phyloP scores from a whole-genome alignment of 768 basidiomycete species.

The Chlorophyllum brunneum region DNA sequence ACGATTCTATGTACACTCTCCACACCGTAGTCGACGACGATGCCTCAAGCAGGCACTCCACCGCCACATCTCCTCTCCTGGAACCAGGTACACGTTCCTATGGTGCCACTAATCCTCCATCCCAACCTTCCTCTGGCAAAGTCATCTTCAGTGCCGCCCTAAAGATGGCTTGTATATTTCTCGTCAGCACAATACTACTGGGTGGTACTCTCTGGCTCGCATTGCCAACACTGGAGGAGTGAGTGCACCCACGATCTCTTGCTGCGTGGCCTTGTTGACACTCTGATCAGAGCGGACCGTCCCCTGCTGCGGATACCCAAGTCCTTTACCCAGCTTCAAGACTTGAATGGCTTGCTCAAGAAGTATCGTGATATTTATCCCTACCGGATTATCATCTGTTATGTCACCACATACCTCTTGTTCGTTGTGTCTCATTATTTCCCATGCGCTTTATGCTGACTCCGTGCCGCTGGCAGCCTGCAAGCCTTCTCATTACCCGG shows the following conservation, averaged over 20 bases:
- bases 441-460: background rate
- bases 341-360: slow-evolving; percentile 79
- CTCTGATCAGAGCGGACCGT: slow-evolving; percentile 59
- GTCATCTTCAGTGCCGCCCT: slow-evolving; percentile 77
- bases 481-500: slow-evolving; percentile 97
- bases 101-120: slow-evolving; percentile 45
- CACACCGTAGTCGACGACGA: slow-evolving; percentile 43
- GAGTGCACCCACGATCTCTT: slow-evolving; percentile 26
- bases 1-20: slow-evolving; percentile 56
- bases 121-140: slow-evolving; percentile 41
- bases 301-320: slow-evolving; percentile 78
- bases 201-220: slow-evolving; percentile 79
- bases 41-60: slow-evolving; percentile 20
- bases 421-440: slow-evolving; percentile 36
- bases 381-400: slow-evolving; percentile 80
- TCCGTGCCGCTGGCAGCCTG: slow-evolving; percentile 45
- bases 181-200: slow-evolving; percentile 63
- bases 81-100: slow-evolving; percentile 44
- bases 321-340: slow-evolving; percentile 83
- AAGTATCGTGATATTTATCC: slow-evolving; percentile 92
- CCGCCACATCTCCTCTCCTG: slow-evolving; percentile 38
- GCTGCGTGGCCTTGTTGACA: slow-evolving; percentile 13
- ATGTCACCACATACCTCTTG: slow-evolving; percentile 90
- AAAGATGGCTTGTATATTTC: slow-evolving; percentile 80
- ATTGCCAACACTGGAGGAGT: slow-evolving; percentile 77